phyloP scores from a whole-genome alignment of 495 filamentous ascomycete species.

The Talaromyces trachyspermus region DNA sequence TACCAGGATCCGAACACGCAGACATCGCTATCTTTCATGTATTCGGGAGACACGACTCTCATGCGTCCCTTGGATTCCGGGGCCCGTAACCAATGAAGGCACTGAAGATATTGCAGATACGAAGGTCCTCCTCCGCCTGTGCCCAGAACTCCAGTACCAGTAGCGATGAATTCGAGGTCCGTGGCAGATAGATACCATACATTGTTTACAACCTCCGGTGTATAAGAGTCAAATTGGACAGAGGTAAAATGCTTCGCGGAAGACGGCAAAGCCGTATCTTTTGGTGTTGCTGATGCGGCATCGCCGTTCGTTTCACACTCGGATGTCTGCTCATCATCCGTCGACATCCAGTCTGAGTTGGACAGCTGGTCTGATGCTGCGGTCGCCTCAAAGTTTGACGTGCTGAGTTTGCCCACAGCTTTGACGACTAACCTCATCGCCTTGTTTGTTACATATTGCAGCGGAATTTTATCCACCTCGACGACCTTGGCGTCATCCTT shows the following conservation, averaged over 20 bases:
- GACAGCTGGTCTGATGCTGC: background rate
- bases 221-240: slow-evolving; percentile 41
- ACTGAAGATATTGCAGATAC: slow-evolving; percentile 16
- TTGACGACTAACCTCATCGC: slow-evolving; percentile 23
- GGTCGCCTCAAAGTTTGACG: background rate
- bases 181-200: slow-evolving; percentile 19
- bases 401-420: slow-evolving; percentile 22
- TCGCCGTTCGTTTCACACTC: background rate
- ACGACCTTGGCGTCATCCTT: slow-evolving; percentile 21
- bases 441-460: slow-evolving; percentile 31
- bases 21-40: slow-evolving; percentile 16
- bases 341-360: background rate
- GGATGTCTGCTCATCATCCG: background rate
- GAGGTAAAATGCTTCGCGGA: slow-evolving; percentile 6
- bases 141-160: slow-evolving; percentile 17
- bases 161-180: slow-evolving; percentile 22
- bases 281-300: background rate
- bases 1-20: slow-evolving; percentile 19
- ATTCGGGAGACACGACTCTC: slow-evolving; percentile 13
- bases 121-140: slow-evolving; percentile 20
- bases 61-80: slow-evolving; percentile 12
- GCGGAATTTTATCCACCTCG: slow-evolving; percentile 26
- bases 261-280: slow-evolving; percentile 3
- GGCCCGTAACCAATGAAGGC: slow-evolving; percentile 12
- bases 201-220: slow-evolving; percentile 40